Conservation (phyloP, 176 grass and related monocot genomes). For the Rhynchospora tenuis region DNA sequence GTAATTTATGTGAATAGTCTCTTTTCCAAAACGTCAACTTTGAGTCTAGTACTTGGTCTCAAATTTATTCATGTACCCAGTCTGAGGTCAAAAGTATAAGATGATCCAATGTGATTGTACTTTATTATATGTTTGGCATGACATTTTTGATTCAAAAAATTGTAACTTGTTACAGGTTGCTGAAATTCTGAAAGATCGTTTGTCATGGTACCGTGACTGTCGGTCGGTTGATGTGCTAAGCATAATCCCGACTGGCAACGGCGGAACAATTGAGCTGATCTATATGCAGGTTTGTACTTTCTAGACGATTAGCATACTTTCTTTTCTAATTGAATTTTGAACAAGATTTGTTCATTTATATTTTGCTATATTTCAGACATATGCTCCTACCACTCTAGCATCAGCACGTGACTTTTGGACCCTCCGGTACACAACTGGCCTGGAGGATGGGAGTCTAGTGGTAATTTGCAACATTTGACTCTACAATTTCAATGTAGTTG, state of each 20-base stretch:
- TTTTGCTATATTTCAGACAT: conserved; percentile 50
- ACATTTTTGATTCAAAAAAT: neutral
- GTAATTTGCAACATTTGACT: conserved; percentile 32
- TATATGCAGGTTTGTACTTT: conserved; percentile 86
- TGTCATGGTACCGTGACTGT: conserved; percentile 91
- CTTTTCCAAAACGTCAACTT: neutral
- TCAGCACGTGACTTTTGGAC: conserved; percentile 90
- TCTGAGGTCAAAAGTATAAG: neutral
- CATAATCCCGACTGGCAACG: conserved; percentile 88
- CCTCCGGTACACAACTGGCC: conserved; percentile 74
- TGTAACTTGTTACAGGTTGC: conserved; percentile 56
- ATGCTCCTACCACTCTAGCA: conserved; percentile 74
- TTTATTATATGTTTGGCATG: neutral
- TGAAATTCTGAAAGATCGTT: conserved; percentile 94
- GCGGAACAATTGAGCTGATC: conserved; percentile 92
- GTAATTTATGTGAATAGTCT: neutral
- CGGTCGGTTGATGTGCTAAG: conserved; percentile 65
- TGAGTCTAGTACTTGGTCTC: neutral
- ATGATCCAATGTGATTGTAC: neutral
- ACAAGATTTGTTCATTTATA: neutral
- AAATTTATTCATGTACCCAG: neutral
- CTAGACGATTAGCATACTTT: neutral
- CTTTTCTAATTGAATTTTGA: neutral
- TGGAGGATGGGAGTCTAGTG: conserved; percentile 99
- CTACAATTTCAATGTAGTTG: neutral